Percentiles rank a stretch among this genome's conserved stretches.
phyloP scores from a whole-genome alignment of 2,329 filamentous ascomycete species.

The Exophiala alcalophila region DNA sequence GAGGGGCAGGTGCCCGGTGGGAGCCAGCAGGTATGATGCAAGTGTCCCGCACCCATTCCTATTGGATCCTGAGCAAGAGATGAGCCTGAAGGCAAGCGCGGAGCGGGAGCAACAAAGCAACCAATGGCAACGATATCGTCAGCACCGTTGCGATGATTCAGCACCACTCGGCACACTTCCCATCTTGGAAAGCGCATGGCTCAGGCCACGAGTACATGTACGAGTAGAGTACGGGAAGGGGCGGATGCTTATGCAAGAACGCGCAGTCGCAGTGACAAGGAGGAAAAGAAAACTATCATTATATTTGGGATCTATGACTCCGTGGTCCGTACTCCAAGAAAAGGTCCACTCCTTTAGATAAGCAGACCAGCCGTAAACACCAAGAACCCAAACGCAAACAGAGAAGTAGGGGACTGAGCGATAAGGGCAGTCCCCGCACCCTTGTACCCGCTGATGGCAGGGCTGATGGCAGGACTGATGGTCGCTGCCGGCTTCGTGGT shows the following conservation, averaged over 20 bases:
- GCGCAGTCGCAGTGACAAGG: too few relatives aligned
- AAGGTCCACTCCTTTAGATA: constrained; percentile 10
- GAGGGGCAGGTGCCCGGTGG: too few relatives aligned
- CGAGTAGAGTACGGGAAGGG: too few relatives aligned
- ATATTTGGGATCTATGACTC: too few relatives aligned
- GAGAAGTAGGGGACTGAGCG: constrained; percentile 12
- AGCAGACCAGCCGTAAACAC: constrained; percentile 18
- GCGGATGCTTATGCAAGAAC: too few relatives aligned
- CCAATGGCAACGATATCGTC: constrained; percentile 14
- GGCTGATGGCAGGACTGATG: constrained; percentile 23
- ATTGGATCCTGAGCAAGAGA: neutral
- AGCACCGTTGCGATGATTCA: constrained; percentile 24
- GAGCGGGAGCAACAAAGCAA: too few relatives aligned
- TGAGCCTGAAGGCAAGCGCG: neutral
- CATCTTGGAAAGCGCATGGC: constrained; percentile 15
- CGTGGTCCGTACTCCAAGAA: too few relatives aligned
- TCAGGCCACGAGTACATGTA: too few relatives aligned
- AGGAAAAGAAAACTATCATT: too few relatives aligned
- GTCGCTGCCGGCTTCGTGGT: constrained; percentile 12
- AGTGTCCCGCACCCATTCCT: too few relatives aligned
- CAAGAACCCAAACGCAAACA: constrained; percentile 21
- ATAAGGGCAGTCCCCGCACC: constrained; percentile 16
- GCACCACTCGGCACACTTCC: constrained; percentile 1
- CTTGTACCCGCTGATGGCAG: constrained; percentile 20
- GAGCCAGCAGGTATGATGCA: too few relatives aligned